Percentiles rank a stretch among this genome's conserved stretches.
phyloP scores from a whole-genome alignment of 176 grass and related monocot species.

The barley (Hordeum vulgare) region MorexV3_pseudomolecules_assembly NC_058518.1:362150889-362151388 shows the following conservation, averaged over 20 bases:
- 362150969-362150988: slow-evolving; percentile 26
- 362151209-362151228: slow-evolving; percentile 28
- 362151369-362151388: slow-evolving; percentile 59
- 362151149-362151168: background rate
- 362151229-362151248: slow-evolving; percentile 72
- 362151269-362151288: slow-evolving; percentile 69
- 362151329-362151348: slow-evolving; percentile 38
- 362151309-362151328: slow-evolving; percentile 75
- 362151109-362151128: slow-evolving; percentile 61
- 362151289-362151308: slow-evolving; percentile 53
- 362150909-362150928: slow-evolving; percentile 3
- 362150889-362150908: slow-evolving; percentile 19
- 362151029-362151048: slow-evolving; percentile 8
- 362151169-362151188: background rate
- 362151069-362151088: slow-evolving; percentile 63
- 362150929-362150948: background rate
- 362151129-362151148: background rate
- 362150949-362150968: background rate
- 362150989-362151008: background rate
- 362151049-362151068: slow-evolving; percentile 47
- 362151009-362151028: slow-evolving; percentile 21
- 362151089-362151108: slow-evolving; percentile 86
- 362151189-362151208: background rate
- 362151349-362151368: slow-evolving; percentile 60
- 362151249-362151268: slow-evolving; percentile 56